A percentile compares a stretch with the other conserved stretches of the same genome.
Conservation (phyloP, 2,329 filamentous ascomycete genomes). For the Penicillium olsonii region DNA sequence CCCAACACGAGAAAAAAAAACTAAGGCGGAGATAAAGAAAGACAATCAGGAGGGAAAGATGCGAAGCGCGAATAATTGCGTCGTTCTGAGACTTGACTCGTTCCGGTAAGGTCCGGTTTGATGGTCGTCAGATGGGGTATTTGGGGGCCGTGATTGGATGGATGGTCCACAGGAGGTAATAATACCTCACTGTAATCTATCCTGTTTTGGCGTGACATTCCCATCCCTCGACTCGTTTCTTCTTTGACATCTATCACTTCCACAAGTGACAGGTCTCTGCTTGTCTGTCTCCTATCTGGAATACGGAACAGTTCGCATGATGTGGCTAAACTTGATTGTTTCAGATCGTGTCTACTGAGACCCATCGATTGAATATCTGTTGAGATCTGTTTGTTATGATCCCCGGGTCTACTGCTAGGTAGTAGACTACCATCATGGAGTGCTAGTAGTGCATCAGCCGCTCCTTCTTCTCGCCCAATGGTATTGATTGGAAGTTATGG, state of each 20-base stretch:
- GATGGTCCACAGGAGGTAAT: not conserved
- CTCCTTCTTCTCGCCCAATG: no score
- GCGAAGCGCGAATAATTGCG: constrained; percentile 20
- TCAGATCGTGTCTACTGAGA: no score
- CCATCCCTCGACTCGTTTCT: not conserved
- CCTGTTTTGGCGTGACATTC: constrained; percentile 23
- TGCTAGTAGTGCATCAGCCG: no score
- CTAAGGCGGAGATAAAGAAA: constrained; percentile 12
- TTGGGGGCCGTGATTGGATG: constrained; percentile 6
- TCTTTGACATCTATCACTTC: not conserved
- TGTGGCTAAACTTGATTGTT: no score
- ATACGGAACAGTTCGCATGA: no score
- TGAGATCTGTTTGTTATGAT: no score
- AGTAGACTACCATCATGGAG: no score
- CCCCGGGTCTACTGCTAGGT: no score
- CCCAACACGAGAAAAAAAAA: constrained; percentile 5
- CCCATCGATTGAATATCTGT: no score
- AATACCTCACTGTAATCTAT: constrained; percentile 7
- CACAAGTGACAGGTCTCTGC: no score
- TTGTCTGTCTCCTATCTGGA: no score
- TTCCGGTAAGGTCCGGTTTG: constrained; percentile 27
- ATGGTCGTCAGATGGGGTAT: constrained; percentile 9
- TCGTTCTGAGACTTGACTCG: constrained; percentile 21
- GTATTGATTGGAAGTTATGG: no score
- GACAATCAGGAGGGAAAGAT: constrained; percentile 28